These are phyloP conservation scores for Lasiosphaeria hispida DNA, from an alignment of 495 filamentous ascomycete species.

Conservation along the genomic window DNA sequence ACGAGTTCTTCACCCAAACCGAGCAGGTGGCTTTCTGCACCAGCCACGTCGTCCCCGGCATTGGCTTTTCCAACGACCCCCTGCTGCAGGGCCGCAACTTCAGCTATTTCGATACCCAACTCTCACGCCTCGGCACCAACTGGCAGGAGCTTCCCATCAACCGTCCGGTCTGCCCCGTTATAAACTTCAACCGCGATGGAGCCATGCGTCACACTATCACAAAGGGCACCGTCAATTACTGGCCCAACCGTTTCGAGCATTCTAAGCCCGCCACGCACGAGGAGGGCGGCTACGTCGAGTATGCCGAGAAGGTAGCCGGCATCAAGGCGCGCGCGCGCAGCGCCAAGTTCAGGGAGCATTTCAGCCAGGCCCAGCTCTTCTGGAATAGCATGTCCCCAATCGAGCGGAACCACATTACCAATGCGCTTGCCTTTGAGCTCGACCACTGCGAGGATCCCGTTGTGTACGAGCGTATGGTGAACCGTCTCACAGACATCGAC, in stretches of 20 bases:
- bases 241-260: slow-evolving; percentile 74
- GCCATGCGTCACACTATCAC: slow-evolving; percentile 56
- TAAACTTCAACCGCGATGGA: slow-evolving; percentile 79
- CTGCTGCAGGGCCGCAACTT: slow-evolving; percentile 83
- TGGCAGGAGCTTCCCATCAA: slow-evolving; percentile 89
- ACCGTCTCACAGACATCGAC: slow-evolving; percentile 72
- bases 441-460: slow-evolving; percentile 85
- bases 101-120: slow-evolving; percentile 83
- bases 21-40: slow-evolving; percentile 89
- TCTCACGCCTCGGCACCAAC: slow-evolving; percentile 78
- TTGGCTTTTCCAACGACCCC: slow-evolving; percentile 84
- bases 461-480: slow-evolving; percentile 71
- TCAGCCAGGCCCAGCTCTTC: slow-evolving; percentile 68
- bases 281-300: slow-evolving; percentile 68
- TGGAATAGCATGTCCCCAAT: slow-evolving; percentile 73
- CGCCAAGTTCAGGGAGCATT: slow-evolving; percentile 80
- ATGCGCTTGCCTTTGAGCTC: slow-evolving; percentile 77
- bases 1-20: slow-evolving; percentile 83
- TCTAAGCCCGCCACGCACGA: slow-evolving; percentile 56
- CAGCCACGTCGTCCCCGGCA: slow-evolving; percentile 79
- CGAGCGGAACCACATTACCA: slow-evolving; percentile 69
- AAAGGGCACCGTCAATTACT: slow-evolving; percentile 77
- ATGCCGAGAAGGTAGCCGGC: slow-evolving; percentile 62
- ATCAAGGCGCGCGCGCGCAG: slow-evolving; percentile 68
- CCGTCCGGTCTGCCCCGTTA: slow-evolving; percentile 67